These are phyloP conservation scores for Przewalskia tangutica DNA, from an alignment of 257 asterid species.

Conservation along the genomic window DNA sequence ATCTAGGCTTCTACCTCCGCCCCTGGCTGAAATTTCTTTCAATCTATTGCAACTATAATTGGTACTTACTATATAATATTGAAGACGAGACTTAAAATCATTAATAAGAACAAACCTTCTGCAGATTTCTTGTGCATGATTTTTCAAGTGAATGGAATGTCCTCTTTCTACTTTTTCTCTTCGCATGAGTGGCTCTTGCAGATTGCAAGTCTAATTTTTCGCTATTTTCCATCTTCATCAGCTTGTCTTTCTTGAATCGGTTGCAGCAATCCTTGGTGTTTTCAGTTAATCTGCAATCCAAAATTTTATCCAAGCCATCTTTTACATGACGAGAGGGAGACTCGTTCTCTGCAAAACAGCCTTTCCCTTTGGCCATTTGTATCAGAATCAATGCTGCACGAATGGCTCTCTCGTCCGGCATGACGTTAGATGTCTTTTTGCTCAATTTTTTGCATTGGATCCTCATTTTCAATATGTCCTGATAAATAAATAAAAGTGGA, in stretches of 20 bases:
- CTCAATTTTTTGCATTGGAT: not conserved
- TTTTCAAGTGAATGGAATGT: not conserved
- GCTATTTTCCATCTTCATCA: not conserved
- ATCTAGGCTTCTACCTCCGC: too few species aligned
- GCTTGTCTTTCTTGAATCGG: not conserved
- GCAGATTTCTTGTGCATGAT: not conserved
- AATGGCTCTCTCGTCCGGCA: not conserved
- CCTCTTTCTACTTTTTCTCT: not conserved
- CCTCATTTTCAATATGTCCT: not conserved
- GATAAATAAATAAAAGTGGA: not conserved
- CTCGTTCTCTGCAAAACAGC: not conserved
- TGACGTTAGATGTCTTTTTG: not conserved
- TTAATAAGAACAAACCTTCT: not conserved
- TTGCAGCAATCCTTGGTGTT: not conserved
- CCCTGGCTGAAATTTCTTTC: not conserved
- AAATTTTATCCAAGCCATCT: not conserved
- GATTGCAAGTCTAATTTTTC: not conserved
- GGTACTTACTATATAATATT: not conserved
- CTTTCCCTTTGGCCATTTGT: not conserved
- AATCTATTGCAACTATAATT: not conserved
- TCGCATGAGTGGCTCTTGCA: not conserved
- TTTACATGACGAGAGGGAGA: not conserved
- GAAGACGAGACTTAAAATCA: not conserved
- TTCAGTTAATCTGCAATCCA: not conserved
- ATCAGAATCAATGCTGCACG: not conserved